phyloP scores from a whole-genome alignment of 1,284 basidiomycete species.

The Porogramme epimiltina region DNA sequence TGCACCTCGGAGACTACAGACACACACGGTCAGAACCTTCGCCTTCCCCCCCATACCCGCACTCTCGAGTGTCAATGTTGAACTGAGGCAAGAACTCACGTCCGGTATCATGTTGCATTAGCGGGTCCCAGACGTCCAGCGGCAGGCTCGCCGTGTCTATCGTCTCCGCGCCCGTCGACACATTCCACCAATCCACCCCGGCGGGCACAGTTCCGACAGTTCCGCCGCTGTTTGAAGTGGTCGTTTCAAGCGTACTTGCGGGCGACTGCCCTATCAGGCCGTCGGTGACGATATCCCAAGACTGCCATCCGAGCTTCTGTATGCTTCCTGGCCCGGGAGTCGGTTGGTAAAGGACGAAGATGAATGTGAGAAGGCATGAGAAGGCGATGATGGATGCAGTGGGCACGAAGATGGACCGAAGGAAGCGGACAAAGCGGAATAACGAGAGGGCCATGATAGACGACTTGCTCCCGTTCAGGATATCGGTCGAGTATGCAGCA shows the following conservation, averaged over 20 bases:
- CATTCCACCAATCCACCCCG: slow-evolving; percentile 76
- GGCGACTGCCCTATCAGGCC: background rate
- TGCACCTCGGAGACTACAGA: slow-evolving; percentile 76
- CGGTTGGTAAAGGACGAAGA: slow-evolving; percentile 79
- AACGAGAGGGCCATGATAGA: slow-evolving; percentile 28
- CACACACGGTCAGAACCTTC: background rate
- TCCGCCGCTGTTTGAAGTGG: slow-evolving; percentile 8
- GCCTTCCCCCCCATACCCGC: background rate
- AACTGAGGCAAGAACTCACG: slow-evolving; percentile 7
- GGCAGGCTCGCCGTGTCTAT: slow-evolving; percentile 65
- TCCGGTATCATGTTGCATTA: slow-evolving; percentile 82
- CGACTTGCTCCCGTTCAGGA: background rate
- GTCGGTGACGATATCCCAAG: slow-evolving; percentile 72
- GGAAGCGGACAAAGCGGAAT: slow-evolving; percentile 41
- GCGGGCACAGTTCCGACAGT: slow-evolving; percentile 17
- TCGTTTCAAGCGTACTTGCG: background rate
- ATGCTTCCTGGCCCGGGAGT: slow-evolving; percentile 67
- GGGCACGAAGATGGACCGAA: slow-evolving; percentile 55
- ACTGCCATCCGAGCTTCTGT: slow-evolving; percentile 87
- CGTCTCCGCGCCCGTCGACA: slow-evolving; percentile 34
- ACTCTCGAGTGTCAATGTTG: background rate
- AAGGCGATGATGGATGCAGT: slow-evolving; percentile 64
- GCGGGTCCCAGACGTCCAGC: slow-evolving; percentile 79
- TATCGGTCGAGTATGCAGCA: background rate
- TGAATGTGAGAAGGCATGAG: slow-evolving; percentile 69